These are phyloP conservation scores for Nakazawaea siamensis DNA, from an alignment of 805 yeast genomes.

Conservation along the genomic window DNA sequence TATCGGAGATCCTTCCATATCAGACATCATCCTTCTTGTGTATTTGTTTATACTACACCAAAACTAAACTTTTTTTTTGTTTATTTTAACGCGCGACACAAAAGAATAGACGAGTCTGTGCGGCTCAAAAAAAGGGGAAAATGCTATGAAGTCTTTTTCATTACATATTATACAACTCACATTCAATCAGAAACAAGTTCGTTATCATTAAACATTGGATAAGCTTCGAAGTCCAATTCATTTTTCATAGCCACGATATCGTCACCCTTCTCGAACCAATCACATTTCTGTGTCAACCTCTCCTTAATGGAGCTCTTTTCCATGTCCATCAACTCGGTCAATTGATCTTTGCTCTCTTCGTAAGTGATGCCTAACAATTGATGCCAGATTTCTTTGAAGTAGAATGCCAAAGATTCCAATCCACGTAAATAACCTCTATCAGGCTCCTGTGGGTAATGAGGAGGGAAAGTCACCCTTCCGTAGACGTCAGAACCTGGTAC, in stretches of 20 bases:
- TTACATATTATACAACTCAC: no score
- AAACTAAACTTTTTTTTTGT: no score
- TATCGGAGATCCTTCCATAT: no score
- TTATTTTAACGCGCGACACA: no score
- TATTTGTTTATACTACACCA: no score
- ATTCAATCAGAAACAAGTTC: constrained; percentile 8
- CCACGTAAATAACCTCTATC: constrained; percentile 89
- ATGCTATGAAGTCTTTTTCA: no score
- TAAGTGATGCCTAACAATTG: constrained; percentile 38
- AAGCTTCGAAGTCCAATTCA: no score
- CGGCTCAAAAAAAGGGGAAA: no score
- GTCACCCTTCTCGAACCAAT: constrained; percentile 28
- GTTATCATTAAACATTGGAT: constrained; percentile 8
- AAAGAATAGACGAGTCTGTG: no score
- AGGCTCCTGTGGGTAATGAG: constrained; percentile 49
- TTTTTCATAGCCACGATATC: constrained; percentile 10
- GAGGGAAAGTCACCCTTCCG: constrained; percentile 54
- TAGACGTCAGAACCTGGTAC: constrained; percentile 49
- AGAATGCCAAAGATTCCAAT: constrained; percentile 57
- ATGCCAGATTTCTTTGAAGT: constrained; percentile 53
- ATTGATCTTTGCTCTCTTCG: constrained; percentile 17
- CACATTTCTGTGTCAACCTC: constrained; percentile 15
- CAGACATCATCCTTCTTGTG: no score
- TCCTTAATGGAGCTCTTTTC: constrained; percentile 12
- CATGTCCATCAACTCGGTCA: constrained; percentile 5